Evolutionary conservation across 2,329 filamentous ascomycete genomes (phyloP).

Genomic region (Thelonectria rubi): DNA sequence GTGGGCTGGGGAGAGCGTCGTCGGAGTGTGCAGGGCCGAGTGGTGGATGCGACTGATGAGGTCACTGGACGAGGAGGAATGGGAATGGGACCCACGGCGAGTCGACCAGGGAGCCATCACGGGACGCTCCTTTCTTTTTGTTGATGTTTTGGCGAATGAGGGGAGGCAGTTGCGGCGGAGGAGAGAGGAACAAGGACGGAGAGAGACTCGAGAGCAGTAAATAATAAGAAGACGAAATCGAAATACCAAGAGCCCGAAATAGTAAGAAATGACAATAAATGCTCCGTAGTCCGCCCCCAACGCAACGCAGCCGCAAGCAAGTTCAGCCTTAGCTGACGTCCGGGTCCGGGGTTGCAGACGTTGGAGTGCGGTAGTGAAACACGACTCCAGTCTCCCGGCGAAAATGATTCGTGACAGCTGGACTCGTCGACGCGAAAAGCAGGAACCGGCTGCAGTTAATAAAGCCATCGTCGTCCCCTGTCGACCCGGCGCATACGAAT

Average conservation of each 20-base stretch:
- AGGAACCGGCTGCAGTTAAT: background rate
- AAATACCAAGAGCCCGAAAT: constrained; percentile 8
- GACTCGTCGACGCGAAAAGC: constrained; percentile 6
- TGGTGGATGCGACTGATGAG: constrained; percentile 50
- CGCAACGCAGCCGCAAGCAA: background rate
- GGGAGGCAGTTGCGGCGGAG: constrained; percentile 16
- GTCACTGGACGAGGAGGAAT: constrained; percentile 41
- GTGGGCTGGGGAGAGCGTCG: constrained; percentile 37
- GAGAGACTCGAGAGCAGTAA: too few species aligned
- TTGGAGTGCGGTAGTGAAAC: constrained; percentile 24
- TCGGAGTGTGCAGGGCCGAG: constrained; percentile 47
- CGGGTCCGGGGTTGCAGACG: background rate
- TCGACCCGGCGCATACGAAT: background rate
- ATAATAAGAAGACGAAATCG: too few species aligned
- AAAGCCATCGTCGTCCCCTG: constrained; percentile 15
- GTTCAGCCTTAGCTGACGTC: constrained; percentile 16
- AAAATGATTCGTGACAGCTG: background rate
- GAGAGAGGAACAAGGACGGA: too few species aligned
- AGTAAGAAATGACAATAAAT: background rate
- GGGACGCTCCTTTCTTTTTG: constrained; percentile 23
- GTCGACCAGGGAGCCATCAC: constrained; percentile 47
- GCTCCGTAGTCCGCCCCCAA: background rate
- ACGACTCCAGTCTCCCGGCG: constrained; percentile 14
- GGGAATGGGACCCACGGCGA: constrained; percentile 44
- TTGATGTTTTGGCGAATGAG: constrained; percentile 13